Evolutionary conservation across 169 alveolate species (phyloP).

Genomic region (Plasmodium gaboni): DNA sequence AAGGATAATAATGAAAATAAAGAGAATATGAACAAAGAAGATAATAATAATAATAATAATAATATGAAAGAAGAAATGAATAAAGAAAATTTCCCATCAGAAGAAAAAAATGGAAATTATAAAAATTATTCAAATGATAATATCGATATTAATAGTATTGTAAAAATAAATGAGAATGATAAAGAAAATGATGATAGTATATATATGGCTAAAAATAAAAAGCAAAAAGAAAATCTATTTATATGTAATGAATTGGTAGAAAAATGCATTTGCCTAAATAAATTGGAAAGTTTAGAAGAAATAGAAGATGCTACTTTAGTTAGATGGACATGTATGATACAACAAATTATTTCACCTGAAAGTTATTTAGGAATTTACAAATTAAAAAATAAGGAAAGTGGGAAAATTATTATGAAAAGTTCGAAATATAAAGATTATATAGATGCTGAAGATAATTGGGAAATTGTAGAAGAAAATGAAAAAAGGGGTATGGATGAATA

Average conservation of each 20-base stretch:
- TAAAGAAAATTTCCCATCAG: too few relatives aligned
- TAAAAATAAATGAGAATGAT: not conserved
- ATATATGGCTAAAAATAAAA: not conserved
- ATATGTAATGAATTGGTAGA: slow-evolving; percentile 37
- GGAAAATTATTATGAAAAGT: slow-evolving; percentile 46
- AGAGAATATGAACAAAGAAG: not conserved
- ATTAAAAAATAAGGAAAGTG: slow-evolving; percentile 59
- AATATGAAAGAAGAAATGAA: not conserved
- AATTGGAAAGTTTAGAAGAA: slow-evolving; percentile 10
- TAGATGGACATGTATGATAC: slow-evolving; percentile 78
- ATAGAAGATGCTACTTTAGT: slow-evolving; percentile 58
- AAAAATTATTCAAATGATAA: not conserved
- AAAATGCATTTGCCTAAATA: slow-evolving; percentile 47
- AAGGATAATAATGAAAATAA: slow-evolving; percentile 2
- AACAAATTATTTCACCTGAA: slow-evolving; percentile 73
- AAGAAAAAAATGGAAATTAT: not conserved
- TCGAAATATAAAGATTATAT: slow-evolving; percentile 73
- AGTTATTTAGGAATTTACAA: slow-evolving; percentile 65
- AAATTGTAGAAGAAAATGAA: slow-evolving; percentile 41
- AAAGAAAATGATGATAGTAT: not conserved
- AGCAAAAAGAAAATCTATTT: slow-evolving; percentile 8
- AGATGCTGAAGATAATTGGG: slow-evolving; percentile 70
- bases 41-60: not conserved
- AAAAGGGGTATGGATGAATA: slow-evolving; percentile 51
- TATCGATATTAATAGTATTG: not conserved